These are phyloP conservation scores for Beauveria varroae DNA, from an alignment of 2,329 filamentous ascomycete species.

Conservation along the genomic window DNA sequence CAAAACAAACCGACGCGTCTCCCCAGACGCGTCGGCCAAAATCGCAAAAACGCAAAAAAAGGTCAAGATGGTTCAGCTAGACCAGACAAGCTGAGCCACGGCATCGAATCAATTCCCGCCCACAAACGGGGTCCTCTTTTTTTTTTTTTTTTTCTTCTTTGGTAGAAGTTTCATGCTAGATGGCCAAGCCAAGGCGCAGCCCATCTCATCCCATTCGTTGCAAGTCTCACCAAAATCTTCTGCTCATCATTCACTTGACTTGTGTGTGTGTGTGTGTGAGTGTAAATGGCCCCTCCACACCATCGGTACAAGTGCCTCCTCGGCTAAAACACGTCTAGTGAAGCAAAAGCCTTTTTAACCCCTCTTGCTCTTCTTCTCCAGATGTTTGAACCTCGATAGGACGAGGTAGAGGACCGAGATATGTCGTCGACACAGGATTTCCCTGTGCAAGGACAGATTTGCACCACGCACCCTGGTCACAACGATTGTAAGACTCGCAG, in stretches of 20 bases:
- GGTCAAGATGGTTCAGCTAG: neutral
- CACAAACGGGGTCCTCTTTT: neutral
- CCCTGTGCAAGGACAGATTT: no score
- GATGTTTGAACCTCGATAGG: no score
- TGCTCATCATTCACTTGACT: neutral
- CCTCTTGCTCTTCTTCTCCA: neutral
- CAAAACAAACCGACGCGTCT: constrained; percentile 13
- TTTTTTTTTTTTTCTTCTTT: no score
- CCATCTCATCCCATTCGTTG: neutral
- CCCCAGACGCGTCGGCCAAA: constrained; percentile 5
- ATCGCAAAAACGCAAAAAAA: neutral
- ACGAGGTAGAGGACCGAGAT: no score
- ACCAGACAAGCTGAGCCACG: neutral
- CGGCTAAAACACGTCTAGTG: no score
- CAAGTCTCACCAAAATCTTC: neutral
- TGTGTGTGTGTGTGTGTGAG: neutral
- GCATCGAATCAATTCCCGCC: constrained; percentile 5
- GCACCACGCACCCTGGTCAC: no score
- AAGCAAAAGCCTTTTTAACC: no score
- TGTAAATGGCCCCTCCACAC: neutral
- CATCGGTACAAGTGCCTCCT: neutral
- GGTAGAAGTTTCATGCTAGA: neutral
- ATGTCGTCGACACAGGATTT: no score
- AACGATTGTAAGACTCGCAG: neutral
- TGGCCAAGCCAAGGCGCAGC: neutral